These are phyloP conservation scores for Psidium guajava DNA, from an alignment of 345 rosid genomes.

Conservation along the genomic window DNA sequence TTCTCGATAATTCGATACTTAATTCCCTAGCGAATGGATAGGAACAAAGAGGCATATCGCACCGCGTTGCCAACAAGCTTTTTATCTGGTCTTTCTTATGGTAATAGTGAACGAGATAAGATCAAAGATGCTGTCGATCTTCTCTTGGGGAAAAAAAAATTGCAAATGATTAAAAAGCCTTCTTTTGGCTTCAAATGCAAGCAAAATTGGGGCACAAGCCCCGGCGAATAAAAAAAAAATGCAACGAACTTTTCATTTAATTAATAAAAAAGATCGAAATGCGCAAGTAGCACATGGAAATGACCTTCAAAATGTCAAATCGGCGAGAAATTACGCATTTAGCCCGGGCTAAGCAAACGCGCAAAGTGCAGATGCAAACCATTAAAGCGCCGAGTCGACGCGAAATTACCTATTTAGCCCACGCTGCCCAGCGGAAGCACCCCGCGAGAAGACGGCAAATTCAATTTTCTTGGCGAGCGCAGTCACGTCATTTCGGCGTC, in stretches of 20 bases:
- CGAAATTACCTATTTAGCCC: not conserved
- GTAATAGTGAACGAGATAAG: not conserved
- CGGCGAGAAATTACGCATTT: not conserved
- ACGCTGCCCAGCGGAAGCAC: not conserved
- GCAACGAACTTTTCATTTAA: not conserved
- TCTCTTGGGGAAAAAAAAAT: not conserved
- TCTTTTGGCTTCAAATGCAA: not conserved
- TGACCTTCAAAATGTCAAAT: not conserved
- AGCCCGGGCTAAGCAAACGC: not conserved
- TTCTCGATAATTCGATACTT: fast-evolving
- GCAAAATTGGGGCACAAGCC: not conserved
- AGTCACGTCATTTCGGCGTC: not conserved
- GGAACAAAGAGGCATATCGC: not conserved
- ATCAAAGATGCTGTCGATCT: not conserved
- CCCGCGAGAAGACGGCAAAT: not conserved
- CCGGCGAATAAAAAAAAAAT: not conserved
- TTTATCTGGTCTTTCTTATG: not conserved
- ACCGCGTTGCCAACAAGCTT: not conserved
- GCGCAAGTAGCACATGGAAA: not conserved
- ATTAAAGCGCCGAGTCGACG: not conserved
- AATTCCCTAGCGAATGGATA: not conserved
- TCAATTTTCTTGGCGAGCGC: not conserved
- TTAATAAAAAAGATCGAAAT: not conserved
- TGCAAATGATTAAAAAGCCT: not conserved
- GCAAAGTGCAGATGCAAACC: not conserved